Conservation (phyloP, 768 basidiomycete species). For the Pulveroboletus sp. region DNA sequence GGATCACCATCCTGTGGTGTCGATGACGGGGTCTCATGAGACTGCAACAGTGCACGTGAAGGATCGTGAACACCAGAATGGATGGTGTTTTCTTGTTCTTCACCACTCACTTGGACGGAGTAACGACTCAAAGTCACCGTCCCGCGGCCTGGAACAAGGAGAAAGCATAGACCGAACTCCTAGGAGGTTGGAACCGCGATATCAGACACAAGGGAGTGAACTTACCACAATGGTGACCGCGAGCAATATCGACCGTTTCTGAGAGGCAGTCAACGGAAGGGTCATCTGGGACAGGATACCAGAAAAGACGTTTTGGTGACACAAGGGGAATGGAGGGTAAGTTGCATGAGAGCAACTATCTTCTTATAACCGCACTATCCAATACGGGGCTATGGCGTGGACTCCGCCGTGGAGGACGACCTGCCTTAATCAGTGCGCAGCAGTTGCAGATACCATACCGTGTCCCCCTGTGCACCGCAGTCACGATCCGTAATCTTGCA, state of each 20-base stretch:
- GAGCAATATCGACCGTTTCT: conserved; percentile 29
- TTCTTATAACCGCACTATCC: background rate
- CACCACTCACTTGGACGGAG: background rate
- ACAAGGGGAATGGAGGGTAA: background rate
- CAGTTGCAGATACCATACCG: background rate
- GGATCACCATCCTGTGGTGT: background rate
- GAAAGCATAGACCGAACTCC: conserved; percentile 22
- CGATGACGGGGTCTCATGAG: background rate
- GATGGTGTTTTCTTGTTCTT: background rate
- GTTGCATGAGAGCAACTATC: background rate
- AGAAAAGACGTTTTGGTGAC: background rate
- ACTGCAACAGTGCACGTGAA: background rate
- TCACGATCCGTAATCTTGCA: too few species aligned
- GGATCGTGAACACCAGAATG: background rate
- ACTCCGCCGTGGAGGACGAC: background rate
- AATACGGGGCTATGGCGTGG: background rate
- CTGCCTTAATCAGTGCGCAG: background rate
- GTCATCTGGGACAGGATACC: conserved; percentile 16
- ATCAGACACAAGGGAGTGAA: background rate
- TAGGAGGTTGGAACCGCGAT: background rate
- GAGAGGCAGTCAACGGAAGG: conserved; percentile 25
- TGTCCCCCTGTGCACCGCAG: too few species aligned
- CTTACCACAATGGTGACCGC: conserved; percentile 27
- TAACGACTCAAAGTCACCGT: conserved; percentile 1
- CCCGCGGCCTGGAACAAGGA: conserved; percentile 13